Base-by-base conservation (phyloP, 768 basidiomycete species). In the Cystobasidium ongulense region DNA sequence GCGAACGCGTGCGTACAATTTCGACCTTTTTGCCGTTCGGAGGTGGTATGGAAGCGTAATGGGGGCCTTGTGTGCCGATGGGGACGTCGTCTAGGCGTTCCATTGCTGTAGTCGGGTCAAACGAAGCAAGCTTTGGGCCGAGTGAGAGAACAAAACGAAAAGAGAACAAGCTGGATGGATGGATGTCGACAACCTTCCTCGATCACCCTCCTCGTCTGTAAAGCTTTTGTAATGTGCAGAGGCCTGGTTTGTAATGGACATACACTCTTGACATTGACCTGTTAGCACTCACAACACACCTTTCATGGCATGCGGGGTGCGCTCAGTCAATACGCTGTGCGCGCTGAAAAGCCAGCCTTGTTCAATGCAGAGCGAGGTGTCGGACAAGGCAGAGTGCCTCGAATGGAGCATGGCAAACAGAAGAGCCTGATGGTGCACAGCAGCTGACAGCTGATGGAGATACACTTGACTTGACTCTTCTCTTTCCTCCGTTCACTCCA, bases 11-110 rank as follows among this genome's bases (percentile, higher is more conserved):
- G 33, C 68, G 25, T 52, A 71, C 68, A 71, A 71, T 71, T 43
- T 71, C 68, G 27, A 71, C 68, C 68, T 71, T 71, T 36, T 71
- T 59, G 35, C 68, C 68, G 25, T 31, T 33, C 21, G 5, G 52
- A 17, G 68, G 68, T 11, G 68, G 68, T 17, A 64, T 46, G 25
- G 57, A 59, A 59, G 57, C 57, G 21, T 59, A 59, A 35, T 50
- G 29, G 15, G 54, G 50, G 33, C 35, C 50, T 43, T 71, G 68
- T 27, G 63, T 64, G 36, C 36, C 63, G 13, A 38, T 36, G 25
- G 63, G 35, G 15, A 38, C 35, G 35, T 71, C 68, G 54, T 71
- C 68, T 29, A 71, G 18, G 13, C 68, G 68, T 54, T 71, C 68
- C 68, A 71, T 71, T 18, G n/a, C n/a, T n/a, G n/a, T n/a, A n/a